Evolutionary conservation across 176 grass and related monocot species (phyloP).

Genomic region (Calamus simplicifolius): DNA sequence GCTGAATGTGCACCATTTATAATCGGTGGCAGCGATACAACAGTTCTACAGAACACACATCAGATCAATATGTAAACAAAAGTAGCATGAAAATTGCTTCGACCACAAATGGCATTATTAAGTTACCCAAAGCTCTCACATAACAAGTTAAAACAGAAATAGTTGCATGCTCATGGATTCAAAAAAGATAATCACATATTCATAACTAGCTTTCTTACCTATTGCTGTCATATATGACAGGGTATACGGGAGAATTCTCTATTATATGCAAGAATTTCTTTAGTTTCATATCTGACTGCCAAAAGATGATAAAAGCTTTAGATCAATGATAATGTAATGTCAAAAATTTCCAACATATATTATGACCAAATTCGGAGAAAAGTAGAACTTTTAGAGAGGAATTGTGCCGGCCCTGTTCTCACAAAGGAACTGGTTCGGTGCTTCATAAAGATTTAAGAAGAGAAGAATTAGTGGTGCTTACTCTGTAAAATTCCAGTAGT

Average conservation of each 20-base stretch:
- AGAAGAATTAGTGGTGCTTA: conserved; percentile 27
- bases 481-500: conserved; percentile 78
- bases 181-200: conserved; percentile 2
- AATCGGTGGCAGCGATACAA: conserved; percentile 83
- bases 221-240: conserved; percentile 90
- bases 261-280: conserved; percentile 98
- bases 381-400: too few relatives aligned
- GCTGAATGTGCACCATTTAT: conserved; percentile 97
- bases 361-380: too few relatives aligned
- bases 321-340: conserved; percentile 13
- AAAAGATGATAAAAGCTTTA: conserved; percentile 15
- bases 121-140: too few relatives aligned
- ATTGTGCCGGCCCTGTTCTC: too few relatives aligned
- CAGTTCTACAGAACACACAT: conserved; percentile 55
- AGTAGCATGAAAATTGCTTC: too few relatives aligned
- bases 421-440: too few relatives aligned
- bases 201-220: conserved; percentile 36
- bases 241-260: conserved; percentile 84
- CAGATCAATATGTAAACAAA: too few relatives aligned
- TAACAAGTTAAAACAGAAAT: too few relatives aligned
- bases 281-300: conserved; percentile 82
- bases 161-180: background rate
- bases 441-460: too few relatives aligned
- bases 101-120: too few relatives aligned
- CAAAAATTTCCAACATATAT: too few relatives aligned